Evolutionary conservation across 176 grass and related monocot species (phyloP), one percentile per base, ranked within the genome.

Genomic region (Lolium multiflorum): DNA sequence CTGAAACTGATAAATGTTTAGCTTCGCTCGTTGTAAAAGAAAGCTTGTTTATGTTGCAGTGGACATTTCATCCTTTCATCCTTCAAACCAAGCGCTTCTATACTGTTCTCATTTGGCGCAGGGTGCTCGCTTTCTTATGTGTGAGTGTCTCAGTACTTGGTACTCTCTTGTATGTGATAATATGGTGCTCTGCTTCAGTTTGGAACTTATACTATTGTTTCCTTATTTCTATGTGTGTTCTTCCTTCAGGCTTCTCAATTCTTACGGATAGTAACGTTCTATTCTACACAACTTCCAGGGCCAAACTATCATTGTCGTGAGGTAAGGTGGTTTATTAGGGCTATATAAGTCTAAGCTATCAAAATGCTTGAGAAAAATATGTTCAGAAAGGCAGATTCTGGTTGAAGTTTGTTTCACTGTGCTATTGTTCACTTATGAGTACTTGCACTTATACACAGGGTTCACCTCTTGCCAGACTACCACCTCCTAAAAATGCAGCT

Each of bases 51-150:
- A 57, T 80, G 18, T 89, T 91, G 50, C 78, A 95, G 92, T 95
- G 95, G 91, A 97, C 95, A 79, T 94, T 95, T 86, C 93, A 94
- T 89, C 95, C 92, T 74, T 97, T 97, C 81, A 91, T 94, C 25
- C 89, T 87, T 86, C 77, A 94, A 38, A 91, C 85, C 81, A 97
- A 97, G 74, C 87, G 84, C 26, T 94, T 97, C 90, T 97, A 97
- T 76, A 97, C 91, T 60, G 89, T 94, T 74, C 84, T 97, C 8
- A 86, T 97, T 31, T 97, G 95, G 95, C 92, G 81, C 47, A 89
- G 92, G 81, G 87, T 97, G 75, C 91, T 97, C 78, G 87, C 95
- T 22, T 97, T 97, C 82, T 76, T 97, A 80, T 88, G 88, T 89
- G 95, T 98, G 41, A 95, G 95, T 88, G 61, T 69, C 35, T 84